Percentiles rank a stretch among this genome's conserved stretches.
Evolutionary conservation across 169 alveolate genomes (phyloP).

Genomic region (Plasmodium ovale): DNA sequence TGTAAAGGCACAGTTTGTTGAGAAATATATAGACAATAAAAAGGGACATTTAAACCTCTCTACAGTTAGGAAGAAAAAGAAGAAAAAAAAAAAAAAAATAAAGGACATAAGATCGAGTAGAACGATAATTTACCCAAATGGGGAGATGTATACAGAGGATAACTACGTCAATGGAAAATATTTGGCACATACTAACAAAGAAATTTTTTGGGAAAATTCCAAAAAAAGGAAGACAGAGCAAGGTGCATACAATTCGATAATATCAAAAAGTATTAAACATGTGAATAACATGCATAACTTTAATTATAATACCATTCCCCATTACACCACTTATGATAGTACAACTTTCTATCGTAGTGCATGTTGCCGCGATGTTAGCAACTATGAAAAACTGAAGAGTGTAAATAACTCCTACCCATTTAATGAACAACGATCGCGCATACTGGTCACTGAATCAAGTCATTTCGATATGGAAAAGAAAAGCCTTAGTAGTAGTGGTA

Average conservation of each 20-base stretch:
- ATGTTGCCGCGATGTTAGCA: background rate
- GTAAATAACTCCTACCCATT: background rate
- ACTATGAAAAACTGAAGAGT: background rate
- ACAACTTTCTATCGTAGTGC: background rate
- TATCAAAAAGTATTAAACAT: background rate
- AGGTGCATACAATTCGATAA: background rate
- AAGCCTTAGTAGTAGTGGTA: background rate
- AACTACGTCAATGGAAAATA: no score
- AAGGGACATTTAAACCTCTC: background rate
- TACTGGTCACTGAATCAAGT: no score
- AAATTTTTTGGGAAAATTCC: no score
- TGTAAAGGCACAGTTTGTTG: conserved; percentile 7
- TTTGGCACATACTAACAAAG: background rate
- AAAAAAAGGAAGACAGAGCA: background rate
- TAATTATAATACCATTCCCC: no score
- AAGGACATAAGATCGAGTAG: no score
- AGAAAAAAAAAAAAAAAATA: background rate
- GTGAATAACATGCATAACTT: background rate
- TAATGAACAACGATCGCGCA: background rate
- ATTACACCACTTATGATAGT: no score
- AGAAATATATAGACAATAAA: conserved; percentile 8
- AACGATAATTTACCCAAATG: no score
- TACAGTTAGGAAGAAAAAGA: background rate
- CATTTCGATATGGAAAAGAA: no score
- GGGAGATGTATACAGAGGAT: no score